These are phyloP conservation scores for Isatis tinctoria DNA, from an alignment of 345 rosid genomes.

Conservation along the genomic window DNA sequence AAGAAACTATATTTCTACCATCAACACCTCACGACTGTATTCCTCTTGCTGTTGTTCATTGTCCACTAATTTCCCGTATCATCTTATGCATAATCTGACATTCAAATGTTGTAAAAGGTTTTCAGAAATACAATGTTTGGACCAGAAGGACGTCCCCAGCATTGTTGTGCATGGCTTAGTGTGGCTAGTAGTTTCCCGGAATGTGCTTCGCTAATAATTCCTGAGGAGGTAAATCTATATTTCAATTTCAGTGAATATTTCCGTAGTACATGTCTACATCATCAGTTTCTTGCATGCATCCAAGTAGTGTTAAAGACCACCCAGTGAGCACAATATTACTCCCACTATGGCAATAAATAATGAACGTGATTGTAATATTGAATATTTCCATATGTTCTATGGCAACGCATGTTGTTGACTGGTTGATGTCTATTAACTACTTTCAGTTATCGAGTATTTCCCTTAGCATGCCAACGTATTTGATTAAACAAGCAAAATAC, in stretches of 20 bases:
- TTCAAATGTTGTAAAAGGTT: slow-evolving; percentile 50
- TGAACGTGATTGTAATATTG: neutral
- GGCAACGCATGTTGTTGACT: slow-evolving; percentile 4
- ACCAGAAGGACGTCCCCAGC: slow-evolving; percentile 99
- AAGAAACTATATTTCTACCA: slow-evolving; percentile 88
- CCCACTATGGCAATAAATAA: neutral
- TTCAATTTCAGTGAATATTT: neutral
- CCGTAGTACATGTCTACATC: neutral
- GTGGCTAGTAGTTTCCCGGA: slow-evolving; percentile 98
- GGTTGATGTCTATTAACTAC: neutral
- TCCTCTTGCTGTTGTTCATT: neutral
- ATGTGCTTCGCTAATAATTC: slow-evolving; percentile 90
- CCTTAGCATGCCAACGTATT: neutral
- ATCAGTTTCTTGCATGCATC: slow-evolving; percentile 12
- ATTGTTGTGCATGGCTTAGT: slow-evolving; percentile 99
- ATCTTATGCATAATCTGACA: slow-evolving; percentile 23
- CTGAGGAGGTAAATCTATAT: slow-evolving; percentile 75
- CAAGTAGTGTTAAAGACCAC: slow-evolving; percentile 4
- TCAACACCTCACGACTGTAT: slow-evolving; percentile 91
- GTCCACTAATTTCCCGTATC: slow-evolving; percentile 5
- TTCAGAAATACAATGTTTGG: slow-evolving; percentile 99
- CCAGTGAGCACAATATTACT: neutral
- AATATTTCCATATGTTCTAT: neutral
- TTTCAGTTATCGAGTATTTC: neutral
- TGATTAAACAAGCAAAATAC: too few relatives aligned